Conservation (phyloP, 2,329 filamentous ascomycete species). For the Cadophora luteo-olivacea region DNA sequence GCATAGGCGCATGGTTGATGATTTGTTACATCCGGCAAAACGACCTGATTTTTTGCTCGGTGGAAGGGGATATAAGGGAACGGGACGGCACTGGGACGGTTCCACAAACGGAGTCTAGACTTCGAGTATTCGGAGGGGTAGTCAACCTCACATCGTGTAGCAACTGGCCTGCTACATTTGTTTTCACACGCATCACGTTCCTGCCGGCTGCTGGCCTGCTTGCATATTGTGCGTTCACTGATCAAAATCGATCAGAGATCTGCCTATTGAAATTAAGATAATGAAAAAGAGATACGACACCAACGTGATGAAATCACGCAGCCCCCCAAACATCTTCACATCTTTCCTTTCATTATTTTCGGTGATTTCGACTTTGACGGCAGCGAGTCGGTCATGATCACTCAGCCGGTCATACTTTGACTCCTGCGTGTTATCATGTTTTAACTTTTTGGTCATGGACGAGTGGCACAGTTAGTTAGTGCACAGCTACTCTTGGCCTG, state of each 20-base stretch:
- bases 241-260: not conserved
- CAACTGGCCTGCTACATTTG: constrained; percentile 3
- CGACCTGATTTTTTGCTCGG: not conserved
- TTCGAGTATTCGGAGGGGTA: not conserved
- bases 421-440: not conserved
- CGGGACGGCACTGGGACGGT: not conserved
- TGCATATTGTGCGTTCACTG: constrained; percentile 3
- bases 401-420: not conserved
- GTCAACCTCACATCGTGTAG: not conserved
- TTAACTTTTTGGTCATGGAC: not conserved
- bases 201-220: constrained; percentile 6
- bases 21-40: not conserved
- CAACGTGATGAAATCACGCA: constrained; percentile 7
- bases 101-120: not conserved
- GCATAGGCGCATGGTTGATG: constrained; percentile 15
- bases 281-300: constrained; percentile 15
- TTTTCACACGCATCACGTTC: not conserved
- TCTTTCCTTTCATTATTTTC: not conserved
- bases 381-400: not conserved
- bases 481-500: not conserved
- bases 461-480: not conserved
- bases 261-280: not conserved
- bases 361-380: not conserved
- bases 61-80: not conserved
- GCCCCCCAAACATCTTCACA: not conserved